Evolutionary conservation across 1,139 yeast species (phyloP).

Genomic region (Lodderomyces elongisporus): DNA sequence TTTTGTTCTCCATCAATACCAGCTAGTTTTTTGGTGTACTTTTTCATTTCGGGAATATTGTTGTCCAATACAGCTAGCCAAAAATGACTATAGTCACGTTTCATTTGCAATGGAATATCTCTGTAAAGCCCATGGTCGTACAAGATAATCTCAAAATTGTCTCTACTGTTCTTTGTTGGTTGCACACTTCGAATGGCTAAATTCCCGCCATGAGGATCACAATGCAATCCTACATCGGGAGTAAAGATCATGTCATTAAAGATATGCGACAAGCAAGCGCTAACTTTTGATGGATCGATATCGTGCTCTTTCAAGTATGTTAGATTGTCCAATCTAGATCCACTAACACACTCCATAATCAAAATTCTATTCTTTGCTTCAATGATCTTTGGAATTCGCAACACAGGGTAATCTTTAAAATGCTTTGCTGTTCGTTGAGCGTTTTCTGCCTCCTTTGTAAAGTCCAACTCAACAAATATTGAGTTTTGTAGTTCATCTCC

Average conservation of each 20-base stretch:
- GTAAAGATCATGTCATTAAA: constrained; percentile 95
- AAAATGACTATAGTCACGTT: constrained; percentile 81
- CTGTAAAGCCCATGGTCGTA: constrained; percentile 96
- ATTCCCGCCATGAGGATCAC: constrained; percentile 98
- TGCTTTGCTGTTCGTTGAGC: constrained; percentile 65
- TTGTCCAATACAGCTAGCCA: constrained; percentile 86
- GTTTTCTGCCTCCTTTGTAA: constrained; percentile 79
- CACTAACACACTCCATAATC: constrained; percentile 83
- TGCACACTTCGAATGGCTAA: constrained; percentile 63
- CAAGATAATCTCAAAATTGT: constrained; percentile 84
- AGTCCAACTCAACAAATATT: constrained; percentile 84
- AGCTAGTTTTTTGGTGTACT: constrained; percentile 74
- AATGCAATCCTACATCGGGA: constrained; percentile 86
- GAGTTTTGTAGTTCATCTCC: constrained; percentile 87
- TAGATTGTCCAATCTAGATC: constrained; percentile 77
- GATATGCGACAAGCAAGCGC: constrained; percentile 80
- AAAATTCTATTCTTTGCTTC: constrained; percentile 67
- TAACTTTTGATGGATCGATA: constrained; percentile 74
- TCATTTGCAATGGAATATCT: constrained; percentile 69
- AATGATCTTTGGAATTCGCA: constrained; percentile 69
- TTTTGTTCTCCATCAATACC: constrained; percentile 69
- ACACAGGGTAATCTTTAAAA: constrained; percentile 67
- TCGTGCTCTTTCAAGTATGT: constrained; percentile 55
- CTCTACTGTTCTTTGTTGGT: constrained; percentile 34
- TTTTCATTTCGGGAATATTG: constrained; percentile 59